These are phyloP conservation scores for Gentiana macrophylla DNA, from an alignment of 257 asterid species.

Conservation along the genomic window DNA sequence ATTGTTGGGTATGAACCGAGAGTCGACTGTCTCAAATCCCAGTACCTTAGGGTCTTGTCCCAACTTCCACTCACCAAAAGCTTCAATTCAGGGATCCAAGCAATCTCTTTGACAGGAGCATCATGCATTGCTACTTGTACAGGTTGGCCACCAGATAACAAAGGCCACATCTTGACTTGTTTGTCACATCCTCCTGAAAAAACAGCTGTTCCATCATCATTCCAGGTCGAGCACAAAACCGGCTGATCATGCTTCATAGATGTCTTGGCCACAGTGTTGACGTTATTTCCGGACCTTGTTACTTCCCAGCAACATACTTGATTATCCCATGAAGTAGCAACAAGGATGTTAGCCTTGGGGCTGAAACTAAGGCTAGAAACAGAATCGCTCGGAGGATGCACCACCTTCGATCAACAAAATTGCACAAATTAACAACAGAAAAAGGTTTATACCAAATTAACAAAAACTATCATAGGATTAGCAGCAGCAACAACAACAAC, in stretches of 20 bases:
- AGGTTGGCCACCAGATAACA: constrained; percentile 63
- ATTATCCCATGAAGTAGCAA: constrained; percentile 94
- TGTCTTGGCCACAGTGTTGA: constrained; percentile 67
- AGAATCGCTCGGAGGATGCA: constrained; percentile 74
- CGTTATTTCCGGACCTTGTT: constrained; percentile 43
- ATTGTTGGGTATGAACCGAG: constrained; percentile 87
- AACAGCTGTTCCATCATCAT: constrained; percentile 92
- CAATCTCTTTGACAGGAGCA: constrained; percentile 84
- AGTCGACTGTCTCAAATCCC: constrained; percentile 90
- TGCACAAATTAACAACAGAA: constrained; percentile 1
- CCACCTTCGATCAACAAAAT: constrained; percentile 30
- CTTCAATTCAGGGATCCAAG: constrained; percentile 91
- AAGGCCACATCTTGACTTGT: constrained; percentile 97
- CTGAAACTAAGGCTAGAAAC: constrained; percentile 82
- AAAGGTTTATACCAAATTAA: neutral
- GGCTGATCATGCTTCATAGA: constrained; percentile 85
- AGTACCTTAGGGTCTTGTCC: constrained; percentile 95
- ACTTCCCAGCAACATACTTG: constrained; percentile 99
- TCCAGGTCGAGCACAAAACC: constrained; percentile 92
- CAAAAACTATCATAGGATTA: neutral
- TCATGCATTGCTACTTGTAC: constrained; percentile 92
- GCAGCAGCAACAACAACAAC: too few species aligned
- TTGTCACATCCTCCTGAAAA: constrained; percentile 99
- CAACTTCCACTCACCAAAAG: constrained; percentile 85
- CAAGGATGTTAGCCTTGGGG: constrained; percentile 70